Percentiles rank a stretch among this genome's conserved stretches.
phyloP scores from a whole-genome alignment of 169 alveolate genomes.

The Cyclospora cayetanensis region DNA sequence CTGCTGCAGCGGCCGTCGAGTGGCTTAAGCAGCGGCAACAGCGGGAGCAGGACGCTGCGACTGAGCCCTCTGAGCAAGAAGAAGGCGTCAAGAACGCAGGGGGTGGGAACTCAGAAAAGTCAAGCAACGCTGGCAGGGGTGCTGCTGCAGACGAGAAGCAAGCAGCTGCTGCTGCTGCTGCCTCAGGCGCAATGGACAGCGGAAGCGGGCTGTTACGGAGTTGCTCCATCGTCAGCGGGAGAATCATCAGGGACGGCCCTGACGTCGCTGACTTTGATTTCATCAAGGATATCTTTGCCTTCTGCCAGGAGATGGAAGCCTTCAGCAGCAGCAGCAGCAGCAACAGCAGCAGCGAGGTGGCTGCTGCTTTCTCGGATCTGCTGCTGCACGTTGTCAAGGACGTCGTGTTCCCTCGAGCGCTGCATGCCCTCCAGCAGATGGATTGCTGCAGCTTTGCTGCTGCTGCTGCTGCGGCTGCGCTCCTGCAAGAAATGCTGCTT shows the following conservation, averaged over 20 bases:
- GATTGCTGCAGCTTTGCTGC: neutral
- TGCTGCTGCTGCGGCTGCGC: neutral
- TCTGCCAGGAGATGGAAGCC: neutral
- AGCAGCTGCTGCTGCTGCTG: too few relatives aligned
- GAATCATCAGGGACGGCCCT: neutral
- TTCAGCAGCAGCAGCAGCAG: neutral
- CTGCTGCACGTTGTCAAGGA: neutral
- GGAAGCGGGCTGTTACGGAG: too few relatives aligned
- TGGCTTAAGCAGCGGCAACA: neutral
- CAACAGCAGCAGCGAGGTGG: neutral
- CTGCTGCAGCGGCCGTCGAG: neutral
- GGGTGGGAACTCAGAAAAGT: neutral
- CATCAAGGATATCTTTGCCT: neutral
- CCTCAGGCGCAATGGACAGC: too few relatives aligned
- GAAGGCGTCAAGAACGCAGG: neutral
- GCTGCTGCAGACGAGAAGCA: too few relatives aligned
- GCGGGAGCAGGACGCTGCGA: neutral
- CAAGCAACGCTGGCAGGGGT: neutral
- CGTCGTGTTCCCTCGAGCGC: neutral
- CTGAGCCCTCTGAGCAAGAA: neutral
- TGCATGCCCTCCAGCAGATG: neutral
- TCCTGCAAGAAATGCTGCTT: neutral
- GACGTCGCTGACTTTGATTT: neutral
- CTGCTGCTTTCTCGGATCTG: neutral
- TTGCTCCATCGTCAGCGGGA: too few relatives aligned